A percentile compares a stretch with the other conserved stretches of the same genome.
Conservation (phyloP, 176 grass and related monocot genomes). For the Echinochloa phyllopogon region DNA sequence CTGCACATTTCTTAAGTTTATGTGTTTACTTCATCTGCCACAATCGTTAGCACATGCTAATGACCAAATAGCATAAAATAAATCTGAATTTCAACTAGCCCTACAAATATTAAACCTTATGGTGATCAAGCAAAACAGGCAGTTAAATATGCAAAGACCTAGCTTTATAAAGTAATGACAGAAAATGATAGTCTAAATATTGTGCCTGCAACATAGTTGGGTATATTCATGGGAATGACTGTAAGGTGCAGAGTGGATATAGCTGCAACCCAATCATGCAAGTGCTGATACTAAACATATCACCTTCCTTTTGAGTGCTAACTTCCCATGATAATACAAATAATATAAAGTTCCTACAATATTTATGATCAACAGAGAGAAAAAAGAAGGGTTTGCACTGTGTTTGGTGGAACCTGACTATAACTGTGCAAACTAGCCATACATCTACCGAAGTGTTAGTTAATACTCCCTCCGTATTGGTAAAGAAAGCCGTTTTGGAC, state of each 20-base stretch:
- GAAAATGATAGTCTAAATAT: background rate
- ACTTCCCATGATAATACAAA: background rate
- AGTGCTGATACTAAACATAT: background rate
- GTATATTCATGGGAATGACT: conserved; percentile 1
- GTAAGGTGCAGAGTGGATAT: background rate
- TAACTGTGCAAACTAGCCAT: background rate
- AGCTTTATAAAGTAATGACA: background rate
- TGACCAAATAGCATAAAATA: conserved; percentile 2
- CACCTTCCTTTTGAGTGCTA: too few relatives aligned
- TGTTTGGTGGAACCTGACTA: background rate
- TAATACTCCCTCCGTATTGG: too few relatives aligned
- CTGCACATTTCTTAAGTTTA: conserved; percentile 15
- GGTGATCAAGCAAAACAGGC: background rate
- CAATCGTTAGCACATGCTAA: background rate
- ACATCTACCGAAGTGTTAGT: background rate
- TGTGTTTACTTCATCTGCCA: conserved; percentile 15
- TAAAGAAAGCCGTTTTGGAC: too few relatives aligned
- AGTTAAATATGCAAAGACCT: background rate
- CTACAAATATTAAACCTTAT: background rate
- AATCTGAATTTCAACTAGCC: conserved; percentile 18
- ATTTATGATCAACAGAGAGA: background rate
- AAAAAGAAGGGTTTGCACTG: background rate
- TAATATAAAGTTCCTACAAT: background rate
- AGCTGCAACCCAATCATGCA: background rate
- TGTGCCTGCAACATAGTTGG: conserved; percentile 15